phyloP scores from a whole-genome alignment of 2,329 filamentous ascomycete species.

The Aurifilum marmelostoma region DNA sequence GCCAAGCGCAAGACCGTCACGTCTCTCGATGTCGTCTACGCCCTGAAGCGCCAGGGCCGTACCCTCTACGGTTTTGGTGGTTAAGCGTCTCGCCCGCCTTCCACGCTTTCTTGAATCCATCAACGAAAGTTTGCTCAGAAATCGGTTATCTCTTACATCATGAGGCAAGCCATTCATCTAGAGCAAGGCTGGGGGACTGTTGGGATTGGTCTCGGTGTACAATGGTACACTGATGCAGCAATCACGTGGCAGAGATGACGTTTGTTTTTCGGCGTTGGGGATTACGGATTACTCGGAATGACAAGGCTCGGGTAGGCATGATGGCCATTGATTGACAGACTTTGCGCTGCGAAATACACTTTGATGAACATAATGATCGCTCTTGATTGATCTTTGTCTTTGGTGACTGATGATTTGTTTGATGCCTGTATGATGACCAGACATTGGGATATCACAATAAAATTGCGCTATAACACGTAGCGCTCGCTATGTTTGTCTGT shows the following conservation, averaged over 20 bases:
- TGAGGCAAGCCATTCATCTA: conserved; percentile 6
- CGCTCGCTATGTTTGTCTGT: not conserved
- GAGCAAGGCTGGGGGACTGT: conserved; percentile 13
- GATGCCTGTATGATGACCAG: not conserved
- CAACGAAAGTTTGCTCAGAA: conserved; percentile 7
- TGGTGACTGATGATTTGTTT: conserved; percentile 1
- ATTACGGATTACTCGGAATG: conserved; percentile 32
- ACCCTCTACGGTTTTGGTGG: conserved; percentile 73
- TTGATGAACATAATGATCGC: conserved; percentile 30
- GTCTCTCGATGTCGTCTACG: conserved; percentile 66
- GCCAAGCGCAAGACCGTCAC: conserved; percentile 77
- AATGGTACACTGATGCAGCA: conserved; percentile 23
- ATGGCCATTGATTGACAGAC: conserved; percentile 28
- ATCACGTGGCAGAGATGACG: conserved; percentile 16
- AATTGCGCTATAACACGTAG: not conserved
- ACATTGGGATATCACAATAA: not conserved
- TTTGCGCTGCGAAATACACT: conserved; percentile 30
- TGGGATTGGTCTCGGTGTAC: conserved; percentile 17
- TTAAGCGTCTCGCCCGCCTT: conserved; percentile 41
- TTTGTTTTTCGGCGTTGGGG: conserved; percentile 35
- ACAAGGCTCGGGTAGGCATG: conserved; percentile 32
- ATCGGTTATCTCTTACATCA: conserved; percentile 16
- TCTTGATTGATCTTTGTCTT: not conserved
- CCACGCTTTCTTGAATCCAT: not conserved
- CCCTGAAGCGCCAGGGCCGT: conserved; percentile 66